phyloP scores from a whole-genome alignment of 352 stramenopile species.

The Pythium apleroticum region DNA sequence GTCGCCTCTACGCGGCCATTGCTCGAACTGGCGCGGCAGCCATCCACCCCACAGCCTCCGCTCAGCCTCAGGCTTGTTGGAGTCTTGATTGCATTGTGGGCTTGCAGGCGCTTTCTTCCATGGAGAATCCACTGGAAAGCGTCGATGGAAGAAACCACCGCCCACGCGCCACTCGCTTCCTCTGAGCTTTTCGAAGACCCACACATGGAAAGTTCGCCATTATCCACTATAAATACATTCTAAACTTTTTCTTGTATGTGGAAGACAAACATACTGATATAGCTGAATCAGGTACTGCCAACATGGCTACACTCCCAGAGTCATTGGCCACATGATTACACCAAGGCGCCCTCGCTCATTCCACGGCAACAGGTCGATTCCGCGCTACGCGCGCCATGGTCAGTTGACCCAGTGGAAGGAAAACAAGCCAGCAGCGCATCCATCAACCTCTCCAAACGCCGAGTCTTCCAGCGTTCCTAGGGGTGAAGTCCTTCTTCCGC shows the following conservation, averaged over 20 bases:
- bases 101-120: slow-evolving; percentile 13
- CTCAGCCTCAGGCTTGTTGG: background rate
- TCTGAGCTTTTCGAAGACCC: background rate
- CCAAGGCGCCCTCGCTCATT: background rate
- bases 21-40: background rate
- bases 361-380: slow-evolving; percentile 3
- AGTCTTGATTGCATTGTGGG: background rate
- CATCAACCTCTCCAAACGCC: background rate
- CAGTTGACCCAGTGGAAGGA: slow-evolving; percentile 14
- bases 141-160: slow-evolving; percentile 10
- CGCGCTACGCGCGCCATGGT: background rate
- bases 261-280: background rate
- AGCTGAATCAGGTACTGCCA: background rate
- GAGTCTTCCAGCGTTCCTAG: background rate
- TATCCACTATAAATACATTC: background rate
- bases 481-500: background rate
- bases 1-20: background rate
- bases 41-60: background rate
- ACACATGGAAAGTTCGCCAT: background rate
- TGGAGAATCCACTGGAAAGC: slow-evolving; percentile 11
- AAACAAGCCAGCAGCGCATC: slow-evolving; percentile 13
- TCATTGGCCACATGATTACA: background rate
- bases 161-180: background rate
- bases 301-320: slow-evolving; percentile 18
- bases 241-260: too few relatives aligned